phyloP scores from a whole-genome alignment of 768 basidiomycete species.

The Suillus plorans region DNA sequence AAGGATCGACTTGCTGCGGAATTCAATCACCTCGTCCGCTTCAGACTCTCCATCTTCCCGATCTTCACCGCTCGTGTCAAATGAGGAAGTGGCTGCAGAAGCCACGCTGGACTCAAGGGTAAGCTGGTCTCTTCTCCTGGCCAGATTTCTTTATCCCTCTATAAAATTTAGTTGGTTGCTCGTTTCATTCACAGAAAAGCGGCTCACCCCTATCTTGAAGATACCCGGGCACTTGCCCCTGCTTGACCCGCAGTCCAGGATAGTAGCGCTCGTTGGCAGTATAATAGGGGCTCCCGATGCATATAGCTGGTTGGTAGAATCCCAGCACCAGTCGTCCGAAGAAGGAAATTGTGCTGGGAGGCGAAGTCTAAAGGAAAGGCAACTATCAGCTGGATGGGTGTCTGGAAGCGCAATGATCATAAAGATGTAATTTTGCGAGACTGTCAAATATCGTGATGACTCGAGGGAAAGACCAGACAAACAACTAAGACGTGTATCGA shows the following conservation, averaged over 20 bases:
- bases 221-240: conserved; percentile 28
- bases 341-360: too few species aligned
- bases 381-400: too few species aligned
- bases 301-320: too few species aligned
- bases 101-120: not conserved
- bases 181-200: not conserved
- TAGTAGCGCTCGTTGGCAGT: conserved; percentile 21
- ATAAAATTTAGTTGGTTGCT: conserved; percentile 15
- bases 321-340: not conserved
- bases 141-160: conserved; percentile 14
- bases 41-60: conserved; percentile 20
- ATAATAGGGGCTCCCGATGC: too few species aligned
- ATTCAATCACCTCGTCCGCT: conserved; percentile 10
- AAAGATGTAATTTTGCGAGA: not conserved
- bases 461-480: not conserved
- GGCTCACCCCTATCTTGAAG: conserved; percentile 25
- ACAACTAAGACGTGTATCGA: not conserved
- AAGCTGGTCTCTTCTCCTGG: not conserved
- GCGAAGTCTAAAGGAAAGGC: too few species aligned
- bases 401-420: too few species aligned
- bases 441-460: not conserved
- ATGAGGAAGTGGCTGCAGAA: not conserved
- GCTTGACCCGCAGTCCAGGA: conserved; percentile 35
- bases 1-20: conserved; percentile 24
- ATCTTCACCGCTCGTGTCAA: not conserved